phyloP scores from a whole-genome alignment of 1,284 basidiomycete genomes.

The Serendipita sp. region DNA sequence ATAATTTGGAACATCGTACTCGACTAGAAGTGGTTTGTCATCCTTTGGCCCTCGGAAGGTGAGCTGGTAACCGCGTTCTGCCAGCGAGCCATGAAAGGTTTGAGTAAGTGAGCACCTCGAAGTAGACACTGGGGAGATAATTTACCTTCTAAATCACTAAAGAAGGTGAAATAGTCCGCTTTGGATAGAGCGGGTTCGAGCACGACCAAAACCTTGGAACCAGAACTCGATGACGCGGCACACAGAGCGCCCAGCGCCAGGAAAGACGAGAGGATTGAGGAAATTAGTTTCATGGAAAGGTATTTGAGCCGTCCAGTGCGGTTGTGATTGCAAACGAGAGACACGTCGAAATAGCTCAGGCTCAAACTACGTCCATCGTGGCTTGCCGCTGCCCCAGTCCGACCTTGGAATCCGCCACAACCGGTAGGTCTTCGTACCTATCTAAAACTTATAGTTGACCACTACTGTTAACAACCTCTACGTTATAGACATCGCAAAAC shows the following conservation, averaged over 20 bases:
- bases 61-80: conserved; percentile 65
- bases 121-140: conserved; percentile 9
- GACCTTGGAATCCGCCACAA: no score
- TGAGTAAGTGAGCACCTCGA: neutral
- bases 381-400: conserved; percentile 4
- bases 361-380: neutral
- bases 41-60: conserved; percentile 73
- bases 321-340: neutral
- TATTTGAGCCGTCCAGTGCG: neutral
- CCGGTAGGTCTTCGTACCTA: no score
- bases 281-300: neutral
- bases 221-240: conserved; percentile 63
- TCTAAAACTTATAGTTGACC: no score
- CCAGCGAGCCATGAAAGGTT: neutral
- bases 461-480: neutral
- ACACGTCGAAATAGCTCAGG: conserved; percentile 1
- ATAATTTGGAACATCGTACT: conserved; percentile 61
- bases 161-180: conserved; percentile 69
- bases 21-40: conserved; percentile 45
- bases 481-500: neutral
- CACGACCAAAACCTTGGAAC: conserved; percentile 72
- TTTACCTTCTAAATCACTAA: conserved; percentile 59
- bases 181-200: conserved; percentile 53
- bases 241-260: conserved; percentile 14
- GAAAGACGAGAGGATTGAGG: conserved; percentile 7